Percentiles rank a stretch among this genome's conserved stretches.
These are phyloP conservation scores for Ustilago lituana DNA, from an alignment of 1,284 basidiomycete genomes.

Conservation along the genomic window DNA sequence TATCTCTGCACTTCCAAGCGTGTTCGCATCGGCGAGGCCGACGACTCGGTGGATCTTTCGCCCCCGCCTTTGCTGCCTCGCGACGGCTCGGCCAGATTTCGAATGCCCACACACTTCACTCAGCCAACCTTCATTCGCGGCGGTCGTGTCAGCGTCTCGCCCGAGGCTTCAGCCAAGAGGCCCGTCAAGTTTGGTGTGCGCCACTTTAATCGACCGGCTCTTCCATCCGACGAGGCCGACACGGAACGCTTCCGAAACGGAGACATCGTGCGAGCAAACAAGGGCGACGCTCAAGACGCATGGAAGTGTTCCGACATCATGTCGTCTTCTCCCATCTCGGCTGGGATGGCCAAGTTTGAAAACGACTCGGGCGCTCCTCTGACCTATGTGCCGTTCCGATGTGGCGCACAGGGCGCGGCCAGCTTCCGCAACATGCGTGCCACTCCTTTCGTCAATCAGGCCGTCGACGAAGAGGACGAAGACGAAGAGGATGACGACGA, in stretches of 20 bases:
- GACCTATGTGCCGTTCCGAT: conserved; percentile 27
- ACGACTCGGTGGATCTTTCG: conserved; percentile 33
- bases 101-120: conserved; percentile 37
- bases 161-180: conserved; percentile 33
- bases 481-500: conserved; percentile 57
- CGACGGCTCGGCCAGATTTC: conserved; percentile 28
- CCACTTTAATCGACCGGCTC: conserved; percentile 9
- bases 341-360: conserved; percentile 34
- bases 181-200: conserved; percentile 28
- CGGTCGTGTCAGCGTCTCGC: conserved; percentile 45
- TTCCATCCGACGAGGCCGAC: background rate
- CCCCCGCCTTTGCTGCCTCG: conserved; percentile 49
- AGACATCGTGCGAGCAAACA: conserved; percentile 8
- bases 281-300: conserved; percentile 4
- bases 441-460: conserved; percentile 9
- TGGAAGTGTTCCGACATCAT: conserved; percentile 23
- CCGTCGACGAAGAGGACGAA: conserved; percentile 9
- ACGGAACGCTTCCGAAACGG: conserved; percentile 7
- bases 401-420: conserved; percentile 7
- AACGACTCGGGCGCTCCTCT: conserved; percentile 20
- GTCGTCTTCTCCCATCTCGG: conserved; percentile 39
- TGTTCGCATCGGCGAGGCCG: conserved; percentile 15
- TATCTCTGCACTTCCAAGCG: conserved; percentile 16
- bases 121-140: conserved; percentile 50
- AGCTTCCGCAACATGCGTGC: conserved; percentile 18